Evolutionary conservation across 805 yeast genomes (phyloP).

Genomic region (Kluyveromyces lactis): DNA sequence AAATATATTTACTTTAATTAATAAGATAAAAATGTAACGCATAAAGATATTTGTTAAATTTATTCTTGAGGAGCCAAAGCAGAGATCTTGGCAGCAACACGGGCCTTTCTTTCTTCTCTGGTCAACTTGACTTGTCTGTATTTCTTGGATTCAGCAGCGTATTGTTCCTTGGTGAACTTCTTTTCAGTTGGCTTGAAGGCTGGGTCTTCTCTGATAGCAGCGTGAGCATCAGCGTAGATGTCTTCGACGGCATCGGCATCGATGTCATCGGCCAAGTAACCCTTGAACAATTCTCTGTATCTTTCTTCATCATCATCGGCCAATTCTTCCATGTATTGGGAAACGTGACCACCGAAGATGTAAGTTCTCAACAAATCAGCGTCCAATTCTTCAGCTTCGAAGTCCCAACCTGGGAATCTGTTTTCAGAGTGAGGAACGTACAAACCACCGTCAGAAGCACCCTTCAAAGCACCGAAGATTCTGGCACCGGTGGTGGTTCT

Average conservation of each 20-base stretch:
- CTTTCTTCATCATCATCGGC: conserved; percentile 99
- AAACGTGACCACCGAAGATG: conserved; percentile 99
- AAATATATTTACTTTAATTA: no score
- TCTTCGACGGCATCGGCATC: conserved; percentile 97
- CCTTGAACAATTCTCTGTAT: conserved; percentile 91
- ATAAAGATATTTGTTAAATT: conserved; percentile 3
- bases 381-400: conserved; percentile 96
- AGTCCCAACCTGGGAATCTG: conserved; percentile 99
- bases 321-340: conserved; percentile 99
- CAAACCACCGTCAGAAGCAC: conserved; percentile 99
- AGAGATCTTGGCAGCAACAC: conserved; percentile 89
- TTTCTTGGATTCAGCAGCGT: conserved; percentile 94
- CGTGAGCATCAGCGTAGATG: conserved; percentile 90
- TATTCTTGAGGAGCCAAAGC: conserved; percentile 51
- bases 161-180: conserved; percentile 95
- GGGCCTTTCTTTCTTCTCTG: conserved; percentile 83
- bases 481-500: conserved; percentile 99
- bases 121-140: conserved; percentile 84
- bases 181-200: conserved; percentile 77
- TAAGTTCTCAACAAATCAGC: conserved; percentile 95
- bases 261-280: conserved; percentile 92
- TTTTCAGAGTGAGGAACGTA: conserved; percentile 98
- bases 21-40: no score
- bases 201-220: conserved; percentile 94
- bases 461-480: conserved; percentile 98